Evolutionary conservation across 768 basidiomycete species (phyloP).

Genomic region (Nidularia pulvinata): DNA sequence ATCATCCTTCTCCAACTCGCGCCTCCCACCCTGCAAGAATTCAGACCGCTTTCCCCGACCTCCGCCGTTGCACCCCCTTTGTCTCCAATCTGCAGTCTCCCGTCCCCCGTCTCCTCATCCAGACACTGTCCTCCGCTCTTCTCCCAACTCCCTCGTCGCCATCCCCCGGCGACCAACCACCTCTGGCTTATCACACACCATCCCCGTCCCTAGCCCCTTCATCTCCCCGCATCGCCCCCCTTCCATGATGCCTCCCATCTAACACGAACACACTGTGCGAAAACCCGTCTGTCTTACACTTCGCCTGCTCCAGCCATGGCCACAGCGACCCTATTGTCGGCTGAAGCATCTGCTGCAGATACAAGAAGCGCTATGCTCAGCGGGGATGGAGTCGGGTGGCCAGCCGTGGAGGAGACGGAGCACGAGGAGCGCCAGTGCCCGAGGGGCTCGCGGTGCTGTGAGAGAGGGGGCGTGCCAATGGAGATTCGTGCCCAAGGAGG

Average conservation of each 20-base stretch:
- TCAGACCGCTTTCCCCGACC: too few relatives aligned
- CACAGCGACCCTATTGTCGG: slow-evolving; percentile 28
- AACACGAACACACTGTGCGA: slow-evolving; percentile 56
- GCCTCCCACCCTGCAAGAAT: too few relatives aligned
- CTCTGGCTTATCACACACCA: slow-evolving; percentile 13
- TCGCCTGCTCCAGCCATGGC: slow-evolving; percentile 59
- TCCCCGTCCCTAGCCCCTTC: slow-evolving; percentile 10
- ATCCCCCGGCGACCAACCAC: not conserved
- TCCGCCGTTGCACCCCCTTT: not conserved
- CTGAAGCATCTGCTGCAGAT: slow-evolving; percentile 43
- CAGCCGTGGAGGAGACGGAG: not conserved
- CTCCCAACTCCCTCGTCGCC: slow-evolving; percentile 3
- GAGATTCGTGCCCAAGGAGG: not conserved
- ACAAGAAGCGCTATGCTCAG: slow-evolving; percentile 22
- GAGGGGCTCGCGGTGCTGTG: not conserved
- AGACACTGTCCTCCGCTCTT: slow-evolving; percentile 9
- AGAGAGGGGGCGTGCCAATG: not conserved
- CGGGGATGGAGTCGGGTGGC: slow-evolving; percentile 11
- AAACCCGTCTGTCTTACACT: slow-evolving; percentile 77
- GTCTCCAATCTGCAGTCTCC: not conserved
- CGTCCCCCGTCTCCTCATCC: not conserved
- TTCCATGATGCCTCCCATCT: slow-evolving; percentile 19
- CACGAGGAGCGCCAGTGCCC: slow-evolving; percentile 1
- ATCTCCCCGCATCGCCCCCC: slow-evolving; percentile 35
- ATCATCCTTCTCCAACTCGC: slow-evolving; percentile 32